Conservation (phyloP, 2,329 filamentous ascomycete species). For the Cercospora sp. region DNA sequence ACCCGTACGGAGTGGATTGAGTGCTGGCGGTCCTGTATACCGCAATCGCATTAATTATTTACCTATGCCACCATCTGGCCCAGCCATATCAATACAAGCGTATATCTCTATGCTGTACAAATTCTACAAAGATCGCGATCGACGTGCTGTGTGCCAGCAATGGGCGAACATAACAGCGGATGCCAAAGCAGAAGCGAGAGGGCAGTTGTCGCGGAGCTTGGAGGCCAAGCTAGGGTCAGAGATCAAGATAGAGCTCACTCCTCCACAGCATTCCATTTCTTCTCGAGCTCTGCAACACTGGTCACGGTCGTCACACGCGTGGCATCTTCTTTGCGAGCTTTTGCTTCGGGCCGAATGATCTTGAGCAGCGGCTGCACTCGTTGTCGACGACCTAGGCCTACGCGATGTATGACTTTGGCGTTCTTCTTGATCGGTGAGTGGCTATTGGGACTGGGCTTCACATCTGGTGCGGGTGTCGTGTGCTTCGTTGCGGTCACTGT, state of each 20-base stretch:
- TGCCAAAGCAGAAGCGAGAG: background rate
- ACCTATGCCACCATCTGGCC: background rate
- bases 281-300: slow-evolving; percentile 18
- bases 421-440: slow-evolving; percentile 27
- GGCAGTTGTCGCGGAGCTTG: background rate
- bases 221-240: too few relatives aligned
- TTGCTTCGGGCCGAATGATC: slow-evolving; percentile 24
- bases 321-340: slow-evolving; percentile 18
- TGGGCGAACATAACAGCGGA: background rate
- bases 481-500: background rate
- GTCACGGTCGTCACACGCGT: slow-evolving; percentile 18
- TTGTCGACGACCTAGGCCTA: slow-evolving; percentile 50
- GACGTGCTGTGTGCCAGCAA: background rate
- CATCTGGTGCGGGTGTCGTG: slow-evolving; percentile 6
- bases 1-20: too few relatives aligned
- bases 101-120: background rate
- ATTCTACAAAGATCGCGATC: background rate
- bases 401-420: slow-evolving; percentile 45
- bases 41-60: background rate
- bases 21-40: background rate
- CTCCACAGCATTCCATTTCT: slow-evolving; percentile 9
- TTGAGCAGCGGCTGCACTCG: slow-evolving; percentile 48
- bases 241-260: background rate
- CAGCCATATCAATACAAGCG: background rate
- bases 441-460: slow-evolving; percentile 15